Conservation (phyloP, 441 rosid genomes). For the Manihot esculenta region DNA sequence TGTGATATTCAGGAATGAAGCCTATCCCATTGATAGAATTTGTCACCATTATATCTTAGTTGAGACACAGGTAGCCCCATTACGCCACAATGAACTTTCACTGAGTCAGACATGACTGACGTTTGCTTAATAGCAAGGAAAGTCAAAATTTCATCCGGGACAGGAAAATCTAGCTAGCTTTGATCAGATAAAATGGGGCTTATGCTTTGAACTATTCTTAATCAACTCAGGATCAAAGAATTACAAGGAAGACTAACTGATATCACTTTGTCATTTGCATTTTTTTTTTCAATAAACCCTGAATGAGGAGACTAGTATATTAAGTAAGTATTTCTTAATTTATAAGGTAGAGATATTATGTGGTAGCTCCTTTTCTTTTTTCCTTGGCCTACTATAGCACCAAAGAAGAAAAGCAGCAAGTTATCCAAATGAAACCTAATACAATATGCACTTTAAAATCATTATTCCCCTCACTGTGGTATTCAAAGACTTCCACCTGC, state of each 20-base stretch:
- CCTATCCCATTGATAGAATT: neutral
- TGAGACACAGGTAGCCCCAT: neutral
- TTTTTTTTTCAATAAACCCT: neutral
- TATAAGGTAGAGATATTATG: neutral
- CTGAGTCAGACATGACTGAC: neutral
- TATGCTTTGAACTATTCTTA: neutral
- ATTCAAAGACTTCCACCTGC: neutral
- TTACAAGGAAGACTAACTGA: neutral
- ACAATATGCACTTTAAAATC: neutral
- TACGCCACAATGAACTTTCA: neutral
- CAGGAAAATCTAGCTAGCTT: neutral
- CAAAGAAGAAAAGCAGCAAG: neutral
- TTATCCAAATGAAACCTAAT: neutral
- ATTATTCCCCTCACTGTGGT: neutral
- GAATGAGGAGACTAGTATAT: neutral
- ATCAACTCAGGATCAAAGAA: neutral
- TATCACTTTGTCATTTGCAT: neutral
- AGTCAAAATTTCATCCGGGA: neutral
- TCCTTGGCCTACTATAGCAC: neutral
- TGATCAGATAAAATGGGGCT: slow-evolving; percentile 6
- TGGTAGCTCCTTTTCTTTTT: neutral
- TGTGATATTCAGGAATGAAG: neutral
- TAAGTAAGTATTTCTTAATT: neutral
- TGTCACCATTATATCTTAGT: neutral
- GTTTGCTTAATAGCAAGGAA: neutral